Percentiles rank a stretch among this genome's conserved stretches.
These are phyloP conservation scores for Xerocomus potaroensis DNA, from an alignment of 768 basidiomycete genomes.

Conservation along the genomic window DNA sequence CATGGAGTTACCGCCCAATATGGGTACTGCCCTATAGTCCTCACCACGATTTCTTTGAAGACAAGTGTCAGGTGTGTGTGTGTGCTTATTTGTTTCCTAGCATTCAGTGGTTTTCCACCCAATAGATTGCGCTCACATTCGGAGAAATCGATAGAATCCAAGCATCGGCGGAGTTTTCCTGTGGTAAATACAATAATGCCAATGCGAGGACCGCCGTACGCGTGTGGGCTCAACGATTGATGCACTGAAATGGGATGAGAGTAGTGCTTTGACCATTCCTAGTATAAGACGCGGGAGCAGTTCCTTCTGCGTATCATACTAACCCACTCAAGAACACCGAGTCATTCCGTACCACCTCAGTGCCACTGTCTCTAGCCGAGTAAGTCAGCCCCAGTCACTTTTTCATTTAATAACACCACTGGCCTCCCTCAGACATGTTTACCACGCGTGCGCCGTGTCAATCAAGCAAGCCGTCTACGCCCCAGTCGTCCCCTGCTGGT, in stretches of 20 bases:
- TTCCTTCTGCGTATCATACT: background rate
- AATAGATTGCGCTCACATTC: background rate
- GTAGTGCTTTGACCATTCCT: background rate
- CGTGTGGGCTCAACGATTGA: slow-evolving; percentile 4
- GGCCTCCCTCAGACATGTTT: slow-evolving; percentile 16
- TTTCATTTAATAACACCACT: background rate
- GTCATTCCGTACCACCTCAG: too few species aligned
- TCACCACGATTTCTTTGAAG: slow-evolving; percentile 4
- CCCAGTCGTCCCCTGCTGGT: slow-evolving; percentile 23
- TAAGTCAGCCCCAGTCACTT: too few species aligned
- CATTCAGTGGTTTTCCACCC: background rate
- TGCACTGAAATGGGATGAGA: slow-evolving; percentile 6
- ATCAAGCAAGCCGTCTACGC: slow-evolving; percentile 13
- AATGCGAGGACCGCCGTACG: too few species aligned
- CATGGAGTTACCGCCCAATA: too few species aligned
- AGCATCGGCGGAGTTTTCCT: slow-evolving; percentile 6
- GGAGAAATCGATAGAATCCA: background rate
- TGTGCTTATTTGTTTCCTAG: slow-evolving; percentile 1
- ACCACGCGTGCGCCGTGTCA: slow-evolving; percentile 8
- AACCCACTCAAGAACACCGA: background rate
- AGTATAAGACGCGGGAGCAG: slow-evolving; percentile 12
- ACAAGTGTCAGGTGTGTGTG: slow-evolving; percentile 4
- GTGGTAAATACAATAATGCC: slow-evolving; percentile 20
- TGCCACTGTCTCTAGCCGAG: too few species aligned
- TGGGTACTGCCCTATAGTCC: too few species aligned